Evolutionary conservation across 169 alveolate species (phyloP), one percentile per base, ranked within the genome.

Genomic region (Eimeria praecox): DNA sequence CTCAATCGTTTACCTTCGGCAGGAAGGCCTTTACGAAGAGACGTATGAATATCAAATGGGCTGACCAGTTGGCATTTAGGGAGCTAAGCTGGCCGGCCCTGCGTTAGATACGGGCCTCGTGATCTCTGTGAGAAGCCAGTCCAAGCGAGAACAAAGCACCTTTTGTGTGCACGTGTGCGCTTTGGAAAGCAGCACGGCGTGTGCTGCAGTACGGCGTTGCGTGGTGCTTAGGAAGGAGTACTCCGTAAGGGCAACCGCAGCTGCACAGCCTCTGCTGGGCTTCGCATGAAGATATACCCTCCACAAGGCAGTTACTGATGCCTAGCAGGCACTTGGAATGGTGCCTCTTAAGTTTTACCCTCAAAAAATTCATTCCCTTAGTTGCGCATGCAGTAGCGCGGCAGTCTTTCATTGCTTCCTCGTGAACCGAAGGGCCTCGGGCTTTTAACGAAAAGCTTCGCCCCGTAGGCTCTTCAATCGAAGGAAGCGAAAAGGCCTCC

Each of bases 1-100:
- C 20, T 40, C 35, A 75, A 42, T 42, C 18, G 62, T 75, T 42
- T 75, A 33, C 44, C 24, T 14, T 40, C 12, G 59, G 24, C 22
- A 75, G 18, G 24, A 44, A 40, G 40, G 59, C 62, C 22, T 44
- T 3, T 14, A 40, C 38, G 2, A 44, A 42, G 20, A 69, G 33
- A 14, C 46, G 6, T 22, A 69, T 33, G 27, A 69, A 10, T 33
- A 69, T 33, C 46, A 69, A 9, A 69, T 69, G n/a, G 78, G 78
- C 14, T 4, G 46, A 27, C 46, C 78, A n/a, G 78, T 24, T 69
- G n/a, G 78, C 78, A 69, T 33, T 66, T 33, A 69, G 44, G 44
- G 78, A 69, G 78, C 78, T 33, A 69, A 22, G 46, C 78, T n/a
- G 78, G 78, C 46, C 78, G n/a, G 24, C 78, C 46, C 33, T 14